Evolutionary conservation across 2,329 filamentous ascomycete species (phyloP).

Genomic region (Stachybotrys chlorohalonatus): DNA sequence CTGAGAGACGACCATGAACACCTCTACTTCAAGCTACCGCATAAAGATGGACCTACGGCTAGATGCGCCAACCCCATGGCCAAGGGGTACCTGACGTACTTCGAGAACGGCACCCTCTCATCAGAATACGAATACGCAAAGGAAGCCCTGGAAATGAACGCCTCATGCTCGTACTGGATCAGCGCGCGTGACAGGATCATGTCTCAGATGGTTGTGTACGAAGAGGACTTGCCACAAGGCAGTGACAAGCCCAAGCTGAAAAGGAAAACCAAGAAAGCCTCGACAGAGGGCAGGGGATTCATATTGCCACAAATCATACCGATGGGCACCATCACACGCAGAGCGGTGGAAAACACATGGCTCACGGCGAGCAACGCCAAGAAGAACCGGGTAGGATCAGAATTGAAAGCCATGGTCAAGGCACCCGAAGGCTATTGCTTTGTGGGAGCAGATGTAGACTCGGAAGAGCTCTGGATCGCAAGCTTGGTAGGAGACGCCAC

Average conservation of each 20-base stretch:
- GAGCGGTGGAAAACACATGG: conserved; percentile 97
- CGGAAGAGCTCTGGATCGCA: conserved; percentile 96
- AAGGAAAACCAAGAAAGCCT: conserved; percentile 9
- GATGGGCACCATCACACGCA: conserved; percentile 93
- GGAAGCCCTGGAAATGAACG: conserved; percentile 95
- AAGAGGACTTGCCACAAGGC: conserved; percentile 42
- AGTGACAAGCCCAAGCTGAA: conserved; percentile 2
- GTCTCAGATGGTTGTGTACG: conserved; percentile 91
- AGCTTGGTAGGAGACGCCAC: conserved; percentile 90
- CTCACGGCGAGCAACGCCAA: conserved; percentile 97
- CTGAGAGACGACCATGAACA: conserved; percentile 59
- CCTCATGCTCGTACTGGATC: conserved; percentile 98
- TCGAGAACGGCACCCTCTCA: conserved; percentile 79
- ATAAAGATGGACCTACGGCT: conserved; percentile 85
- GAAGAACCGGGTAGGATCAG: conserved; percentile 88
- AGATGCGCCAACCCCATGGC: conserved; percentile 82
- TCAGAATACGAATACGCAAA: conserved; percentile 88
- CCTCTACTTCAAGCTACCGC: conserved; percentile 85
- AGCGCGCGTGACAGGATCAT: conserved; percentile 87
- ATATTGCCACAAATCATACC: conserved; percentile 94
- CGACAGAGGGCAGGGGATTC: conserved; percentile 46
- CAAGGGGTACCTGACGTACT: conserved; percentile 83
- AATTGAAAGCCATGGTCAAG: conserved; percentile 93
- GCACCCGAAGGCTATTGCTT: conserved; percentile 87
- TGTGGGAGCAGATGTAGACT: conserved; percentile 95